Evolutionary conservation across 768 basidiomycete species (phyloP).

Genomic region (Suillus bovinus): DNA sequence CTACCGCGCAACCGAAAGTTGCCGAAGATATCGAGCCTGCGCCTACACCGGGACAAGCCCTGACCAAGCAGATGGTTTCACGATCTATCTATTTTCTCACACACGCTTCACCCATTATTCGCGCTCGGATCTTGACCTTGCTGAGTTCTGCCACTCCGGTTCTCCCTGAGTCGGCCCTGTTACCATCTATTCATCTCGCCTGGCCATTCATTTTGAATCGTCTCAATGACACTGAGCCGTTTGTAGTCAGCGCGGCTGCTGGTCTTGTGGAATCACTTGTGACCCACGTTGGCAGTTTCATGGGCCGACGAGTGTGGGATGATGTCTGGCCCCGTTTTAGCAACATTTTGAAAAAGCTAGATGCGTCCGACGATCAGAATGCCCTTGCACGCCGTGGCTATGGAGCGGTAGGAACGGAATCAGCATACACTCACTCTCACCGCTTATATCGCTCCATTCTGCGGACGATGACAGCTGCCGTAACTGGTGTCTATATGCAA

Average conservation of each 20-base stretch:
- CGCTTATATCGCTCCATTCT: conserved; percentile 77
- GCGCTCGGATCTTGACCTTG: conserved; percentile 77
- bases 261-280: conserved; percentile 72
- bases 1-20: conserved; percentile 13
- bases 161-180: conserved; percentile 67
- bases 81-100: conserved; percentile 91
- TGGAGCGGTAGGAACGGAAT: conserved; percentile 58
- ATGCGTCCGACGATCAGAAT: conserved; percentile 60
- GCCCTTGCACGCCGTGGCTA: conserved; percentile 62
- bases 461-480: conserved; percentile 67
- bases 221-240: conserved; percentile 69
- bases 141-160: conserved; percentile 75
- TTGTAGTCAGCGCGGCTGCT: conserved; percentile 78
- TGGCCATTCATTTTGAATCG: conserved; percentile 96
- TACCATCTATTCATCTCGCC: conserved; percentile 82
- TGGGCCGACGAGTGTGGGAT: conserved; percentile 84
- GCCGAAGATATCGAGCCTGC: conserved; percentile 43
- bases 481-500: conserved; percentile 64
- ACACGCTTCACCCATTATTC: conserved; percentile 83
- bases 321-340: conserved; percentile 90
- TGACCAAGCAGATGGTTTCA: conserved; percentile 84
- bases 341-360: conserved; percentile 57
- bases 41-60: conserved; percentile 67
- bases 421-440: conserved; percentile 80
- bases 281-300: conserved; percentile 75